A percentile compares a stretch with the other conserved stretches of the same genome.
Evolutionary conservation across 768 basidiomycete species (phyloP).

Genomic region (Boletales sp.): DNA sequence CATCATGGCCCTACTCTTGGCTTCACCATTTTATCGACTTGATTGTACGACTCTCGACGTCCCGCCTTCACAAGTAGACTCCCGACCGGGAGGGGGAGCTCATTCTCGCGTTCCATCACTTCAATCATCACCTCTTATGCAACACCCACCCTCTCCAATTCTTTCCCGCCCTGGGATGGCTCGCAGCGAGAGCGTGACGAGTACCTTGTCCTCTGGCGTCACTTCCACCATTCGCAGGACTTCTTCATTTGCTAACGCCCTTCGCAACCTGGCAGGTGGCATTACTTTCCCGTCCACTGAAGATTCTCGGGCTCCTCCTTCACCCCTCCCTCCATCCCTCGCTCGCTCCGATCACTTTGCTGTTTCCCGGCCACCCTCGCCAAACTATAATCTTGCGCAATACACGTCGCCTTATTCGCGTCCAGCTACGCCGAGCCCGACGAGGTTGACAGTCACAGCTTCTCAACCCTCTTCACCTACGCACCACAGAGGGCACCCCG

Average conservation of each 20-base stretch:
- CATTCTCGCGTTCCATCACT: constrained; percentile 47
- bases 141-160: constrained; percentile 45
- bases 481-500: constrained; percentile 35
- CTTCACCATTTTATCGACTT: constrained; percentile 81
- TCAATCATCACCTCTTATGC: constrained; percentile 45
- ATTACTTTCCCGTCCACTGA: constrained; percentile 68
- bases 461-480: constrained; percentile 34
- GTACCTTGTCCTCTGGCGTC: constrained; percentile 57
- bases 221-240: constrained; percentile 71
- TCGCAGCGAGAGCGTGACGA: constrained; percentile 62
- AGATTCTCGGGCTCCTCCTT: constrained; percentile 43
- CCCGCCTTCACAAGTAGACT: constrained; percentile 42
- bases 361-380: constrained; percentile 70
- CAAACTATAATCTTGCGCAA: constrained; percentile 72
- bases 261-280: constrained; percentile 65
- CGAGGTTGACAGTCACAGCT: constrained; percentile 19
- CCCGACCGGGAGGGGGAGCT: constrained; percentile 27
- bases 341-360: constrained; percentile 30
- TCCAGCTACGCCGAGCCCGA: constrained; percentile 40
- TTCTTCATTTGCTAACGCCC: constrained; percentile 74
- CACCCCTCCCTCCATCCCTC: constrained; percentile 23
- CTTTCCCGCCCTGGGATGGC: constrained; percentile 45
- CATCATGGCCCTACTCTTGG: constrained; percentile 82
- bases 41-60: constrained; percentile 60
- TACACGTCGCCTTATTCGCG: constrained; percentile 75